Base-by-base conservation (phyloP, 2,329 filamentous ascomycete species). In the Neocatenulostroma microsporum region DNA sequence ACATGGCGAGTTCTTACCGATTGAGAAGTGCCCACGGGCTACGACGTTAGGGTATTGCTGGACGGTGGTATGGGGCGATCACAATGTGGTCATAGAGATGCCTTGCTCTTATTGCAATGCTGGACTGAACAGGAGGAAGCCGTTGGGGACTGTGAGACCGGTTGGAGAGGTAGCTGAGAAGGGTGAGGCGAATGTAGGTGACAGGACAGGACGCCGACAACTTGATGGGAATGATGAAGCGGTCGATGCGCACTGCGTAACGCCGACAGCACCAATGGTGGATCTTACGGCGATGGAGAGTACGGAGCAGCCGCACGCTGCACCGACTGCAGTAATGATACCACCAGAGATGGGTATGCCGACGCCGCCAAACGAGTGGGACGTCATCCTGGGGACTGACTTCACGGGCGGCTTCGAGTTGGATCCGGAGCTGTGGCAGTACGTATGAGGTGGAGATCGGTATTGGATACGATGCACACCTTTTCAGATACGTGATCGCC, bases 1-100 rank as follows among this genome's bases (percentile, higher is more conserved):
- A 25, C 54, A 57, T 41, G 54, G 53, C 45, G 54, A 57, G 37
- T 47, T 56, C 37, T 47, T 56, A 3, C 52, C 53, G 9, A 51
- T 56, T 44, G 36, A 48, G 6, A 35, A 28, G 11, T 57, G 54
- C 30, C 12, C 41, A 3, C 41, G 39, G 2, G 53, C 42, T 5
- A 17, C 31, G 9, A 20, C 30, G 11, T 5, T 43, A 3, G 47
- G 49, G 3, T 36, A 36, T 6, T 57, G 54, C 45, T 57, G 45
- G 41, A 52, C 49, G 11, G 44, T 56, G 17, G 44, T 57, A 1
- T 48, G 53, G 19, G 54, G 54, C 12, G 44, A 53, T 27, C 42
- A 49, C 27, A 28, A 39, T 5, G 28, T 50, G 10, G 42, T 54
- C 17, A 29, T 54, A n/a, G 43, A 38, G 14, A 32, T 42, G 25